These are phyloP conservation scores for Saccharomycopsis oosterbeekiorum DNA, from an alignment of 805 yeast genomes.

Conservation along the genomic window DNA sequence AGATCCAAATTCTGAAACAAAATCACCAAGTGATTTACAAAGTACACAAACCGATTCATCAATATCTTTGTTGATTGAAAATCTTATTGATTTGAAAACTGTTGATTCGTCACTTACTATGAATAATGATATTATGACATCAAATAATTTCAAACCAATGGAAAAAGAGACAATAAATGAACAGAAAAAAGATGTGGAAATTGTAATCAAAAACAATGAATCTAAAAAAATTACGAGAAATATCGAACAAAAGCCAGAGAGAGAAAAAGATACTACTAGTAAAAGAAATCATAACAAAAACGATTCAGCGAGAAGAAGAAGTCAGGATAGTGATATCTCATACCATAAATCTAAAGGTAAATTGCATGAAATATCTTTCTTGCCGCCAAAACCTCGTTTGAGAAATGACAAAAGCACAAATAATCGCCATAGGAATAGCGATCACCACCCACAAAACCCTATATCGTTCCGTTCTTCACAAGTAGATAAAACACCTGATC, in stretches of 20 bases:
- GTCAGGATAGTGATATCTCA: not conserved
- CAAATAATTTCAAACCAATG: no score
- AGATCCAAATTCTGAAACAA: not conserved
- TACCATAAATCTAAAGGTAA: not conserved
- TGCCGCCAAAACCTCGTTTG: not conserved
- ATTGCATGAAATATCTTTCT: not conserved
- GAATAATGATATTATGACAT: not conserved
- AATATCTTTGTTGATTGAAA: no score
- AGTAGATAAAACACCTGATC: not conserved
- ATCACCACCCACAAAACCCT: not conserved
- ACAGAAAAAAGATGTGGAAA: no score
- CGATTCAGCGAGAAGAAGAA: not conserved
- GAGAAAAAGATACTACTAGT: not conserved
- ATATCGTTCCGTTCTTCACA: not conserved
- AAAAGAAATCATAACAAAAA: not conserved
- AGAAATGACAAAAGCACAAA: not conserved
- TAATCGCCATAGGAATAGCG: not conserved
- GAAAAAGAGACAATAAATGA: not conserved
- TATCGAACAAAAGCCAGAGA: not conserved
- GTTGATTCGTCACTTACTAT: not conserved
- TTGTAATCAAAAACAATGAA: no score
- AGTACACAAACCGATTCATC: no score
- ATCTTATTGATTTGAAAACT: not conserved
- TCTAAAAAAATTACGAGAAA: no score
- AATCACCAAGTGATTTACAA: not conserved